phyloP scores from a whole-genome alignment of 805 yeast genomes.

The Kluyveromyces dobzhanskii region DNA sequence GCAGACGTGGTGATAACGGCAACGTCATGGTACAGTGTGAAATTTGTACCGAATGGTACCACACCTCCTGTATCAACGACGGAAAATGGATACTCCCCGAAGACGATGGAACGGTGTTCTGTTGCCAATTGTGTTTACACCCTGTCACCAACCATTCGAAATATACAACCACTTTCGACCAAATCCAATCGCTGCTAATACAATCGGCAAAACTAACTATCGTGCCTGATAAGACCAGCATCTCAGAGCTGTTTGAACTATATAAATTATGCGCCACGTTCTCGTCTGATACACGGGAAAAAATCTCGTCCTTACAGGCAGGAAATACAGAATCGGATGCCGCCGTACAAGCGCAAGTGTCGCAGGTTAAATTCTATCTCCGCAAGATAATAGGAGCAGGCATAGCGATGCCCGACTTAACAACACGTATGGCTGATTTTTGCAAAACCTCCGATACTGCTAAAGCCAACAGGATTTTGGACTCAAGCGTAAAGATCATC shows the following conservation, averaged over 20 bases:
- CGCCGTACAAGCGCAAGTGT: slow-evolving; percentile 14
- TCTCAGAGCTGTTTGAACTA: slow-evolving; percentile 11
- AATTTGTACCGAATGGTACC: slow-evolving; percentile 65
- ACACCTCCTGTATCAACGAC: slow-evolving; percentile 46
- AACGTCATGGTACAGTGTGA: slow-evolving; percentile 62
- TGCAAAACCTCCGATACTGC: not conserved
- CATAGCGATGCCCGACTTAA: slow-evolving; percentile 9
- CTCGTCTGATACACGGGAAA: too few species aligned
- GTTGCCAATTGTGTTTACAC: slow-evolving; percentile 44
- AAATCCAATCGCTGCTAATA: slow-evolving; percentile 12
- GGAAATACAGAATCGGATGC: slow-evolving; percentile 1
- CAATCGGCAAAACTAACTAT: slow-evolving; percentile 15
- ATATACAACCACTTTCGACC: slow-evolving; percentile 15
- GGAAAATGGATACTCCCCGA: slow-evolving; percentile 26
- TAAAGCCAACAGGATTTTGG: not conserved
- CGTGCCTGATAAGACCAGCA: slow-evolving; percentile 13
- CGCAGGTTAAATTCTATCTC: slow-evolving; percentile 32
- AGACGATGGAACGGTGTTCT: slow-evolving; percentile 33
- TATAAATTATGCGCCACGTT: slow-evolving; percentile 3
- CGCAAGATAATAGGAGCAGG: slow-evolving; percentile 42
- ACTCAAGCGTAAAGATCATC: not conserved
- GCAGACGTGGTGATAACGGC: slow-evolving; percentile 53
- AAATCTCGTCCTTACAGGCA: too few species aligned
- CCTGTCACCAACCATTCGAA: slow-evolving; percentile 8
- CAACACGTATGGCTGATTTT: not conserved